Evolutionary conservation across 257 asterid genomes (phyloP).

Genomic region (Jasminum sambac): DNA sequence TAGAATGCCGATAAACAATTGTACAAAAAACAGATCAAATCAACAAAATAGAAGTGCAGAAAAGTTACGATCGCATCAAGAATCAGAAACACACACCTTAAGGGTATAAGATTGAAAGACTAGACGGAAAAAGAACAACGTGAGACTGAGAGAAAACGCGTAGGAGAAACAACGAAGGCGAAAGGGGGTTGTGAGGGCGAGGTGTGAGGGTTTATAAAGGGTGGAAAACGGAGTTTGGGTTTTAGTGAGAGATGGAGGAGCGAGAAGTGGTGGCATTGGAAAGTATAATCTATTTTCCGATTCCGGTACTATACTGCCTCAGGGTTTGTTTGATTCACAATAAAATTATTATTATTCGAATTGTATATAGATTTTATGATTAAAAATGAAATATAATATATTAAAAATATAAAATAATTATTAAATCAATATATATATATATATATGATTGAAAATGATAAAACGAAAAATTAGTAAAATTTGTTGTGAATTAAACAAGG

Average conservation of each 20-base stretch:
- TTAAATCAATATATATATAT: no score
- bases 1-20: constrained; percentile 18
- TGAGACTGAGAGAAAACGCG: constrained; percentile 16
- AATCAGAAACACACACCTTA: constrained; percentile 34
- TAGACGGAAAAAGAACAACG: constrained; percentile 4
- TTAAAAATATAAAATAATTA: no score
- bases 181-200: background rate
- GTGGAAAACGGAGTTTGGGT: no score
- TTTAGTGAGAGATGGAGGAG: constrained; percentile 23
- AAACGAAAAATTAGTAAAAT: no score
- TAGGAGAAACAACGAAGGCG: background rate
- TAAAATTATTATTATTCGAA: no score
- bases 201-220: constrained; percentile 25
- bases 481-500: no score
- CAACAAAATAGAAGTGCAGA: background rate
- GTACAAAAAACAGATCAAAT: background rate
- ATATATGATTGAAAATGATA: no score
- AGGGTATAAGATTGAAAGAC: constrained; percentile 29
- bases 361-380: no score
- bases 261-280: background rate
- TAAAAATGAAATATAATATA: no score
- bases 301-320: no score
- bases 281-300: no score
- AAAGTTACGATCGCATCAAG: background rate
- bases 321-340: no score